These are phyloP conservation scores for Melanogaster broomeanus DNA, from an alignment of 768 basidiomycete genomes.

Conservation along the genomic window DNA sequence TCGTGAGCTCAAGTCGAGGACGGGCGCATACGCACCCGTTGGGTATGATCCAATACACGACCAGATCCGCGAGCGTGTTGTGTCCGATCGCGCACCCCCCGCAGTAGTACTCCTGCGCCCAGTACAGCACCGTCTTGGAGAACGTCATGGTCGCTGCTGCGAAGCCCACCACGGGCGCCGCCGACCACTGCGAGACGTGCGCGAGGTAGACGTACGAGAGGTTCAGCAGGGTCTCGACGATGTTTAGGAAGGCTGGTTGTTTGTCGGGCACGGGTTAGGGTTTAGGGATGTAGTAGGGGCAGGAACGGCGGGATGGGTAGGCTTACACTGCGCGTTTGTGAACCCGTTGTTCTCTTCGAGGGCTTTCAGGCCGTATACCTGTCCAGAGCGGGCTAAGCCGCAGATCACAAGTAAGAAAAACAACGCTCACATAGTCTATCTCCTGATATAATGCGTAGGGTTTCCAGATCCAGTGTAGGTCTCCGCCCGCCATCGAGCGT, in stretches of 20 bases:
- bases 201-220: conserved; percentile 74
- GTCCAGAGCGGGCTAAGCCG: neutral
- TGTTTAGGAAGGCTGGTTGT: conserved; percentile 78
- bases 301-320: neutral
- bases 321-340: conserved; percentile 80
- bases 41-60: conserved; percentile 71
- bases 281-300: too few species aligned
- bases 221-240: conserved; percentile 79
- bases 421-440: conserved; percentile 44
- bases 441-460: conserved; percentile 80
- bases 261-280: too few species aligned
- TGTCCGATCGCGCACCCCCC: conserved; percentile 74
- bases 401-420: conserved; percentile 30
- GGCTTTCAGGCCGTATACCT: conserved; percentile 76
- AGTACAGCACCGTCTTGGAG: conserved; percentile 85
- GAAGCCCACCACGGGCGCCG: conserved; percentile 77
- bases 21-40: conserved; percentile 68
- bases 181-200: conserved; percentile 58
- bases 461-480: conserved; percentile 90
- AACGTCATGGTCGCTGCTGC: conserved; percentile 75
- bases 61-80: conserved; percentile 52
- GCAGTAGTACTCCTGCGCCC: conserved; percentile 78
- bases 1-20: too few species aligned
- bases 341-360: conserved; percentile 73
- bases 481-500: conserved; percentile 83